phyloP scores from a whole-genome alignment of 1,139 yeast genomes.

The Pichia sp. region DNA sequence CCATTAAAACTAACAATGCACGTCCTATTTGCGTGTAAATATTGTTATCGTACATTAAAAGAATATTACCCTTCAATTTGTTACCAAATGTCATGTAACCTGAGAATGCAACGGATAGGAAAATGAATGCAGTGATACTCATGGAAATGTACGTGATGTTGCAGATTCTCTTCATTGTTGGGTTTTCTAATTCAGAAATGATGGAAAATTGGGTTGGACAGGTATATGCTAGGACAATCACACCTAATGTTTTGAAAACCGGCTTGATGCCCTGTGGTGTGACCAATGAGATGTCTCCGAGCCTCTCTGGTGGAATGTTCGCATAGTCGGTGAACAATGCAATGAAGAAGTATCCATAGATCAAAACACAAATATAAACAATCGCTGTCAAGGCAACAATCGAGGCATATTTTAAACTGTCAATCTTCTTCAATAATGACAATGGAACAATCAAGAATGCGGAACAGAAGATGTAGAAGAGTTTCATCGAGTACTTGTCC shows the following conservation, averaged over 20 bases:
- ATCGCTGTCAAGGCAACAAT: constrained; percentile 82
- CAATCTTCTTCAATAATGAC: constrained; percentile 69
- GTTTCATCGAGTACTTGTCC: constrained; percentile 34
- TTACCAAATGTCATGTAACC: constrained; percentile 91
- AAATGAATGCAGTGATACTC: constrained; percentile 55
- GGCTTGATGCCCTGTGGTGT: constrained; percentile 58
- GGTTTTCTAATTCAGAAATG: constrained; percentile 72
- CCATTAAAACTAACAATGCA: constrained; percentile 75
- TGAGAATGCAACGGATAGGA: constrained; percentile 67
- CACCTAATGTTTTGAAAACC: constrained; percentile 80
- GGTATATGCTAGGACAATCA: constrained; percentile 90
- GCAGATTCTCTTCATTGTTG: constrained; percentile 48
- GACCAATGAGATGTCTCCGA: constrained; percentile 55
- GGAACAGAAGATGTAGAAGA: constrained; percentile 68
- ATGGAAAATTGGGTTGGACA: constrained; percentile 95
- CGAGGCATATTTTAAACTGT: constrained; percentile 83
- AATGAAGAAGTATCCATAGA: constrained; percentile 57
- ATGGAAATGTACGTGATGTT: constrained; percentile 58
- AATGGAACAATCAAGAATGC: constrained; percentile 70
- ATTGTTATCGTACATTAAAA: constrained; percentile 56
- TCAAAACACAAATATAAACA: constrained; percentile 73
- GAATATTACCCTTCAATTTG: constrained; percentile 75
- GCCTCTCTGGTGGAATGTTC: constrained; percentile 28
- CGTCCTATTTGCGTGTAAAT: constrained; percentile 64
- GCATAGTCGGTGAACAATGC: constrained; percentile 25